Percentiles rank a stretch among this genome's conserved stretches.
These are phyloP conservation scores for Solanum sejunctum DNA, from an alignment of 257 asterid species.

Conservation along the genomic window DNA sequence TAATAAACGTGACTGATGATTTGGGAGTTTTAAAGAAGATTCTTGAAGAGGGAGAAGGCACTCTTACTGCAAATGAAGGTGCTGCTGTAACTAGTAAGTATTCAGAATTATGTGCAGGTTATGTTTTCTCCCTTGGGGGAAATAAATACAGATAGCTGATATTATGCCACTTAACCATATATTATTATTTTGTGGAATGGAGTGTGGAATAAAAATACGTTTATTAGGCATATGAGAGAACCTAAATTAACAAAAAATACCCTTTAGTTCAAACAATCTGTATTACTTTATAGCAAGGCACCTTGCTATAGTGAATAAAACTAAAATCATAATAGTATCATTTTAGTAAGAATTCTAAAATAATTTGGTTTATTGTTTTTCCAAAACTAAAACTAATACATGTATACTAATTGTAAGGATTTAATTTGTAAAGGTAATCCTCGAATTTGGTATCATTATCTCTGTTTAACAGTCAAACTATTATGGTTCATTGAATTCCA, in stretches of 20 bases:
- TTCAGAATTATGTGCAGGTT: neutral
- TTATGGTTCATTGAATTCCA: neutral
- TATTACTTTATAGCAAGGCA: neutral
- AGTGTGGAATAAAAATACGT: neutral
- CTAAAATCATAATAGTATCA: neutral
- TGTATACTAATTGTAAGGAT: neutral
- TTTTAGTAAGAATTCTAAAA: neutral
- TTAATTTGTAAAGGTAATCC: neutral
- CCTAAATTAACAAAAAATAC: neutral
- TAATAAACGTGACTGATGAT: constrained; percentile 47
- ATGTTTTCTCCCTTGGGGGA: neutral
- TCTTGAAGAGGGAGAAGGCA: constrained; percentile 52
- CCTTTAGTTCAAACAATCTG: neutral
- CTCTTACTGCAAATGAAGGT: constrained; percentile 48
- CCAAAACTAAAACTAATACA: neutral
- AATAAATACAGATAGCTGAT: neutral
- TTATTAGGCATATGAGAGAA: neutral
- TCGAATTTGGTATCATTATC: neutral
- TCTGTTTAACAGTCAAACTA: neutral
- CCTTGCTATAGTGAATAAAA: neutral
- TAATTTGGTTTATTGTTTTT: neutral
- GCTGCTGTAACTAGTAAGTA: constrained; percentile 55
- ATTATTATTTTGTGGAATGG: neutral
- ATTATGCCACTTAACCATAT: neutral
- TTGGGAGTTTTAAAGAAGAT: constrained; percentile 51